Evolutionary conservation across 129 eudicot species (phyloP), one percentile per base, ranked within the genome.

Genomic region (Chrysanthemum makinoi): DNA sequence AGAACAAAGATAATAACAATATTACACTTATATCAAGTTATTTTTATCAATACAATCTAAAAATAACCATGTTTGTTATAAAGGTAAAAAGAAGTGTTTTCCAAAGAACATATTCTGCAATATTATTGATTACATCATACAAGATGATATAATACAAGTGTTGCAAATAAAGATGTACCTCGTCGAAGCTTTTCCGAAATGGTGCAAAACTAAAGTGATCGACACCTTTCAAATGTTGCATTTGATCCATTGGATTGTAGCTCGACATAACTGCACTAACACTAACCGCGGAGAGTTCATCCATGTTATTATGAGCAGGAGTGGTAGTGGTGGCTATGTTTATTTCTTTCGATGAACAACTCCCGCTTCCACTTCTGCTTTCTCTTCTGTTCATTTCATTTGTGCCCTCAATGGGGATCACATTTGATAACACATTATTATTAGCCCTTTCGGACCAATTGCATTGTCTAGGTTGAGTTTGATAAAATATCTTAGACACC

Each of bases 381-480:
- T 75, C 79, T 22, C 80, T 73, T 55, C 71, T 72, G 39, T 66
- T 69, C 66, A 64, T 72, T 53, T 72, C 87, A 19, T 53, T 79
- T 2, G 44, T 17, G 33, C 73, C 84, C 56, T 75, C 72, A 9
- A 53, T 18, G 39, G 72, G 67, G 13, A 68, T 80, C 49, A 33
- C 77, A 61, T 60, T 80, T 0, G 77, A 74, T 3, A 75, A 80
- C 11, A 20, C 49, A 5, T 20, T 69, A 61, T 71, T 66, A 5
- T 28, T 69, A 8, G 75, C 79, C 76, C 83, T 78, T 47, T 84
- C 87, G 1, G 88, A 54, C 96, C 95, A 86, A 62, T 82, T 87
- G 66, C 99, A 90, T 70, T 95, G 99, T 52, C 99, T 72, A 0
- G 99, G 99, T 72, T 95, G 99, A 57, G 99, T 95, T 43, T 95